Evolutionary conservation across 2,329 filamentous ascomycete species (phyloP).

Genomic region (Fusarium nygamai): DNA sequence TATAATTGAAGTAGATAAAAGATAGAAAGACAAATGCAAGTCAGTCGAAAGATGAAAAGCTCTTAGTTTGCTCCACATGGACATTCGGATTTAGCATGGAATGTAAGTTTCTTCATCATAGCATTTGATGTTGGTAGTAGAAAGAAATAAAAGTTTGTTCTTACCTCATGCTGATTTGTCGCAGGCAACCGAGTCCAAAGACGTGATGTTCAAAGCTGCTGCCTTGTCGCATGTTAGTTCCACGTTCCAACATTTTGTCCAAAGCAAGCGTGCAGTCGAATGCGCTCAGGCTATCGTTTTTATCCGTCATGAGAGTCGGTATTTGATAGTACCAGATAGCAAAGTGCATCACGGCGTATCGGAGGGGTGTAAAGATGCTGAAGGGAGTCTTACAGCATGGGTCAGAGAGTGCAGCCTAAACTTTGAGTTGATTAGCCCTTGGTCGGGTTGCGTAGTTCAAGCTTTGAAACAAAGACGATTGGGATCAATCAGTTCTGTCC

Average conservation of each 20-base stretch:
- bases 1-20: conserved; percentile 25
- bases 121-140: conserved; percentile 32
- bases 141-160: conserved; percentile 38
- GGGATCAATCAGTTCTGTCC: conserved; percentile 58
- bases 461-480: conserved; percentile 15
- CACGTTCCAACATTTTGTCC: neutral
- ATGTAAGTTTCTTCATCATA: conserved; percentile 75
- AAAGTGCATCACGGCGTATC: conserved; percentile 50
- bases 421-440: conserved; percentile 39
- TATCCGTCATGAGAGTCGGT: conserved; percentile 55
- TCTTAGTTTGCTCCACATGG: conserved; percentile 74
- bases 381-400: conserved; percentile 22
- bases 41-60: conserved; percentile 92
- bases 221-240: conserved; percentile 14
- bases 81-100: conserved; percentile 81
- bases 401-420: conserved; percentile 2
- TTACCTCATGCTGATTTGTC: conserved; percentile 36
- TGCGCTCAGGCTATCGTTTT: conserved; percentile 46
- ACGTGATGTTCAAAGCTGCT: neutral
- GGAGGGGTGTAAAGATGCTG: neutral
- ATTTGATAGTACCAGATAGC: conserved; percentile 59
- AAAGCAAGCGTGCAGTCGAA: conserved; percentile 4
- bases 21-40: conserved; percentile 47
- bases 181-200: neutral
- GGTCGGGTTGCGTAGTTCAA: neutral